phyloP scores from a whole-genome alignment of 148 eudicot genomes.

The Linanthus parryae region DNA sequence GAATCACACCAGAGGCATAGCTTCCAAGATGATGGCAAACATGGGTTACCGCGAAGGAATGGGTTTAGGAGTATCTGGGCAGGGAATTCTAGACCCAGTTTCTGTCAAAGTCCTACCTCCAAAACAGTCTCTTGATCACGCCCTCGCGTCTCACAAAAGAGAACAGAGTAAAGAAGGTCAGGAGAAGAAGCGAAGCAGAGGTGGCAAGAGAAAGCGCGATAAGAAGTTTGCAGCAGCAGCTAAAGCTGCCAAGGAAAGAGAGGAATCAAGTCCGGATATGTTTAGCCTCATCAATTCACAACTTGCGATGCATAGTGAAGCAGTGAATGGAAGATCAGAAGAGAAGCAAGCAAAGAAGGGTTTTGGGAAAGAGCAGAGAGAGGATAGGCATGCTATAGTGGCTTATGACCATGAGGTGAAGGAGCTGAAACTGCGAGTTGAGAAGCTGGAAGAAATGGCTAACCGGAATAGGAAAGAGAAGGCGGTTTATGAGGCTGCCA shows the following conservation, averaged over 20 bases:
- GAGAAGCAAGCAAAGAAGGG: conserved; percentile 36
- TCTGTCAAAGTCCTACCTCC: conserved; percentile 75
- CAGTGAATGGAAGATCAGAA: conserved; percentile 22
- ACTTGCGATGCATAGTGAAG: conserved; percentile 53
- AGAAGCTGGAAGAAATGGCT: conserved; percentile 84
- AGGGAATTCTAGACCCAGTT: conserved; percentile 79
- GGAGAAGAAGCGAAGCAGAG: conserved; percentile 72
- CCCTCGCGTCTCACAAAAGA: conserved; percentile 29
- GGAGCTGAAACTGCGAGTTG: conserved; percentile 52
- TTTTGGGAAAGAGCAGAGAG: conserved; percentile 41
- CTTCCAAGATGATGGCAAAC: conserved; percentile 95
- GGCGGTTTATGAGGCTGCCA: conserved; percentile 76
- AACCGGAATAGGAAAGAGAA: conserved; percentile 74
- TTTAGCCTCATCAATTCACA: conserved; percentile 84
- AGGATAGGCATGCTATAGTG: conserved; percentile 65
- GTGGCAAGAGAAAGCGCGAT: conserved; percentile 91
- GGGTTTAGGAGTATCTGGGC: conserved; percentile 85
- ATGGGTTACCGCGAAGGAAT: conserved; percentile 98
- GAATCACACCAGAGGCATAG: conserved; percentile 95
- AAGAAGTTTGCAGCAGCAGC: conserved; percentile 72
- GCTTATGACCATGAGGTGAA: conserved; percentile 80
- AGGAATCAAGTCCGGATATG: conserved; percentile 64
- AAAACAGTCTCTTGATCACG: conserved; percentile 84
- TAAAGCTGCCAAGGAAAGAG: conserved; percentile 53
- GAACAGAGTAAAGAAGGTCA: conserved; percentile 24